Evolutionary conservation across 192 early-diverging fungal genomes (phyloP).

Genomic region (Coemansia sp.): DNA sequence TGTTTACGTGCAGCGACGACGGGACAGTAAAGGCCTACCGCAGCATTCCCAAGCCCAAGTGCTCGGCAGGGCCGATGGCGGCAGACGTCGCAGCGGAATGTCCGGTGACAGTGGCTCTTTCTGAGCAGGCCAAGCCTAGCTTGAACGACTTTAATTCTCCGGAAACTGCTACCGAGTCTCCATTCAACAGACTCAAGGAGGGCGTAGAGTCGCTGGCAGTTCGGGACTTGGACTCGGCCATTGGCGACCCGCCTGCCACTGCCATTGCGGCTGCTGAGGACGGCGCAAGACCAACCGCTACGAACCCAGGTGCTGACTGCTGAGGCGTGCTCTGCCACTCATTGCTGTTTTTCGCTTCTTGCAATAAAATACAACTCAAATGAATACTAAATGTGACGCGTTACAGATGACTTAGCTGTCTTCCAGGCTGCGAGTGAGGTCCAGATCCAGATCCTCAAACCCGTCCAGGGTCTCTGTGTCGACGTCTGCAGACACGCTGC

Average conservation of each 20-base stretch:
- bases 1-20: constrained; percentile 87
- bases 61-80: not conserved
- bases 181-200: constrained; percentile 34
- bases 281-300: not conserved
- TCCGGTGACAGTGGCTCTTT: not conserved
- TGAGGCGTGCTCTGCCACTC: not conserved
- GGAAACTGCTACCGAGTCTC: constrained; percentile 31
- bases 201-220: constrained; percentile 44
- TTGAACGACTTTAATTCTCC: constrained; percentile 16
- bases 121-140: not conserved
- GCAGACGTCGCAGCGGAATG: constrained; percentile 10
- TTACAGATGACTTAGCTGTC: not conserved
- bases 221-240: constrained; percentile 4
- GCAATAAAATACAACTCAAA: not conserved
- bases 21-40: constrained; percentile 63
- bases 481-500: not conserved
- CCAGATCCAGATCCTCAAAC: constrained; percentile 45
- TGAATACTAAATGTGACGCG: not conserved
- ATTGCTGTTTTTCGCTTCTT: not conserved
- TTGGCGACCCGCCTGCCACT: not conserved
- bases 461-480: constrained; percentile 20
- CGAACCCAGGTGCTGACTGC: not conserved
- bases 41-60: constrained; percentile 12
- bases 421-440: constrained; percentile 31
- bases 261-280: not conserved